These are phyloP conservation scores for Wickerhamiella sorbophila DNA, from an alignment of 805 yeast genomes.

Conservation along the genomic window DNA sequence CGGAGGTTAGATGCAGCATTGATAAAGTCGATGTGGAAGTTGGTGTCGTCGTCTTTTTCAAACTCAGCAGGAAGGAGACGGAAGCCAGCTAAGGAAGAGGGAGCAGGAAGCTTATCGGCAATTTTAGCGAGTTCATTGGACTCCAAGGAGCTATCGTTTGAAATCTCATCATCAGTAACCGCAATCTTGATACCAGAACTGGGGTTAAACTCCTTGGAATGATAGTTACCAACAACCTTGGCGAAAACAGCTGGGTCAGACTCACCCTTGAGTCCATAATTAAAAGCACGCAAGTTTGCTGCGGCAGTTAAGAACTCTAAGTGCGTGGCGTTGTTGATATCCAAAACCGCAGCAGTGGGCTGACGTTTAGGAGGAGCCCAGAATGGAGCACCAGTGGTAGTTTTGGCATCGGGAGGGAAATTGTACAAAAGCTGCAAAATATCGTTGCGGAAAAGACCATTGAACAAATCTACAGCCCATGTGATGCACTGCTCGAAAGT, in stretches of 20 bases:
- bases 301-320: constrained; percentile 73
- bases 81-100: constrained; percentile 78
- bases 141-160: constrained; percentile 20
- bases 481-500: constrained; percentile 84
- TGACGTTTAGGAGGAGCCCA: constrained; percentile 98
- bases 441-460: constrained; percentile 69
- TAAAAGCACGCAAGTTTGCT: constrained; percentile 81
- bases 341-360: constrained; percentile 73
- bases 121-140: constrained; percentile 26
- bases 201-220: constrained; percentile 58
- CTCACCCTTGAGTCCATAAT: constrained; percentile 78
- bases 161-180: constrained; percentile 77
- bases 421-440: constrained; percentile 81
- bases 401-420: constrained; percentile 87
- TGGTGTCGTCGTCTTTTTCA: constrained; percentile 95
- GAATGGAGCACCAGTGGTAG: constrained; percentile 82
- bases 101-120: constrained; percentile 73
- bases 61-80: constrained; percentile 81
- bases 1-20: constrained; percentile 93
- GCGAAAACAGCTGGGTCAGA: constrained; percentile 32
- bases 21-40: constrained; percentile 93
- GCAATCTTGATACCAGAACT: constrained; percentile 65
- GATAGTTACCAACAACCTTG: constrained; percentile 36
- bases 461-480: constrained; percentile 91
- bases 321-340: constrained; percentile 62